Percentiles rank a stretch among this genome's conserved stretches.
phyloP scores from a whole-genome alignment of 1,284 basidiomycete genomes.

The Cryptococcus depauperatus region DNA sequence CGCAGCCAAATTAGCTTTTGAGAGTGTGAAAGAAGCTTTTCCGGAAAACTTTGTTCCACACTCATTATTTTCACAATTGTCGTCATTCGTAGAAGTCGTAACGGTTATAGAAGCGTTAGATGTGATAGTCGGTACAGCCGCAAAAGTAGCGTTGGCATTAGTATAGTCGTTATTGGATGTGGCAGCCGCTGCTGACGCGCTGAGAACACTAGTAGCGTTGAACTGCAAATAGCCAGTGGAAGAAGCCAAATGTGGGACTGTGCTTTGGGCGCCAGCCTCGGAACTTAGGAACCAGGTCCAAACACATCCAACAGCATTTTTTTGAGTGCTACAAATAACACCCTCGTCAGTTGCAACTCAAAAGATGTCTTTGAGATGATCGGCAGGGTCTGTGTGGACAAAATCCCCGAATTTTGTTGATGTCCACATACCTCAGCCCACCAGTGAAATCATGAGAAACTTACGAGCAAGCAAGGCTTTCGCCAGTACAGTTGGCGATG shows the following conservation, averaged over 20 bases:
- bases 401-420: too few relatives aligned
- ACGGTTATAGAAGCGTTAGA: slow-evolving; percentile 3
- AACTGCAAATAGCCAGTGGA: background rate
- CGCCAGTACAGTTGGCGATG: slow-evolving; percentile 27
- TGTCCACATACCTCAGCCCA: too few relatives aligned
- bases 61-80: slow-evolving; percentile 7
- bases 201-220: slow-evolving; percentile 1
- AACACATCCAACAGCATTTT: slow-evolving; percentile 26
- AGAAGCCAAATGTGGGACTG: slow-evolving; percentile 3
- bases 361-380: too few relatives aligned
- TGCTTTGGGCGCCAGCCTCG: slow-evolving; percentile 1
- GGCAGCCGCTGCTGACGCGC: background rate
- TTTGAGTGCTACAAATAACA: slow-evolving; percentile 16
- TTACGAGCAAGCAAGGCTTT: slow-evolving; percentile 33
- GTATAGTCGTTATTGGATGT: background rate
- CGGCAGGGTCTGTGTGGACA: too few relatives aligned
- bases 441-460: slow-evolving; percentile 5
- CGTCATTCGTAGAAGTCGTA: slow-evolving; percentile 6
- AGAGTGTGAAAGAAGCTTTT: background rate
- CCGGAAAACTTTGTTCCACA: slow-evolving; percentile 2
- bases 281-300: slow-evolving; percentile 29
- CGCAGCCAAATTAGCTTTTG: background rate
- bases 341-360: too few relatives aligned
- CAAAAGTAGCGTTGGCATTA: background rate
- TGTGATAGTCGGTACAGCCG: background rate